Base-by-base conservation (phyloP, 306 rosid species). In the Cicer cuneatum region DNA sequence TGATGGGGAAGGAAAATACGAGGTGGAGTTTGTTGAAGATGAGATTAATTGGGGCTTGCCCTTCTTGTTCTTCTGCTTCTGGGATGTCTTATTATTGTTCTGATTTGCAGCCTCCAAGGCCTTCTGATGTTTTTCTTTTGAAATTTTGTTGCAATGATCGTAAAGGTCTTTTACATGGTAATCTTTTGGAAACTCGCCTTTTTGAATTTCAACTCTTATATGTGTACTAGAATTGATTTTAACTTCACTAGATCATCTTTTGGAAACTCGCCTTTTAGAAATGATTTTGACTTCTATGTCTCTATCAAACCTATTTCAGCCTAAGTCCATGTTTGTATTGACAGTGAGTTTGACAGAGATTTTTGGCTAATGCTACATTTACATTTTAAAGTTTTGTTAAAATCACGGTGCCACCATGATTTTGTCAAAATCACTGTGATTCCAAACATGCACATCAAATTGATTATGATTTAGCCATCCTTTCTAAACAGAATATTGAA, bases 91-190 rank as follows among this genome's bases (percentile, higher is more conserved):
- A 74, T 69, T 92, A 78, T 74, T 77, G 83, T 59, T 37, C 91
- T 8, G 93, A 92, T 0, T 69, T 81, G 84, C 94, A 71, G 69
- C 74, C 90, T 0, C 87, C 90, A 7, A 87, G 80, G 80, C 90
- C 94, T 49, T 88, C 96, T 1, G 85, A 86, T 73, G 92, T 90
- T 41, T 94, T 83, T 71, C 92, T 94, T 65, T 83, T 94, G 80
- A 92, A 86, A 75, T 82, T 92, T 53, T 86, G 87, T 67, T 90
- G 95, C 83, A 78, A 79, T 74, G 96, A 94, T 57, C 89, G 99
- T 7, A 83, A 80, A 85, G 99, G 97, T 66, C 93, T 94, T 78
- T 89, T 94, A 73, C 97, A 94, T 78, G 99, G 99, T 94, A 83
- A 74, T 16, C 51, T 76, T 76, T 12, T 0, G 2, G 13, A 4